Base-by-base conservation (phyloP, 768 basidiomycete genomes). In the Phlebiopsis flavidoalba region DNA sequence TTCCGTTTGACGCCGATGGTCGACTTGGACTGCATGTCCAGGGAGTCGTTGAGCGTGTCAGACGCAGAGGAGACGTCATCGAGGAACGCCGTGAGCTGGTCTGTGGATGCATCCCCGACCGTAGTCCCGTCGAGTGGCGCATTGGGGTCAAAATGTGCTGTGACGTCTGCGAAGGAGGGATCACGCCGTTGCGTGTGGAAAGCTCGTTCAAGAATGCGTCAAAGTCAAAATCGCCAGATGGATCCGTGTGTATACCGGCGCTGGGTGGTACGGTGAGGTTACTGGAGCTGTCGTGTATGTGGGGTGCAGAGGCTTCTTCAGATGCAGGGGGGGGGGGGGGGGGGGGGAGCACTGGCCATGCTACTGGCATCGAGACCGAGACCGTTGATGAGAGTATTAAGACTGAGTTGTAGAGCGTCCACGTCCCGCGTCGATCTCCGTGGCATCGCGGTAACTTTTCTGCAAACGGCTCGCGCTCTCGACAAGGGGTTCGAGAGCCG, bases 361-460 rank as follows among this genome's bases (percentile, higher is more conserved):
- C 74, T 37, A 11, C 52, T 60, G 19, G 85, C 77, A 68, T 91
- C 87, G 52, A 89, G 71, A 7, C 88, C 89, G 50, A 93, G 79
- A 52, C 81, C 81, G 63, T 88, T 79, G 33, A 93, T 88, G 61
- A 95, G 76, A 6, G 82, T 81, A 60, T 90, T 82, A 47, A 95
- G 85, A 61, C 83, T 85, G 12, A 74, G 76, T 62, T 88, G 83
- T 57, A 93, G 73, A 40, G 83, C 82, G 63, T 87, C 85, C 26
- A 94, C 89, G 59, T 91, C 88, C n/a, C 50, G 80, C 79, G 60
- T 86, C 84, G 49, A 94, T 86, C 62, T 88, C 87, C 26, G 78
- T 69, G 0, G 89, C 77, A 36, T 76, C 79, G 51, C 77, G 80
- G 77, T 89, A 91, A 0, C 80, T 74, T 64, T 80, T 78, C 53